Evolutionary conservation across 1,284 basidiomycete species (phyloP).

Genomic region (Ceratobasidium papillatum): DNA sequence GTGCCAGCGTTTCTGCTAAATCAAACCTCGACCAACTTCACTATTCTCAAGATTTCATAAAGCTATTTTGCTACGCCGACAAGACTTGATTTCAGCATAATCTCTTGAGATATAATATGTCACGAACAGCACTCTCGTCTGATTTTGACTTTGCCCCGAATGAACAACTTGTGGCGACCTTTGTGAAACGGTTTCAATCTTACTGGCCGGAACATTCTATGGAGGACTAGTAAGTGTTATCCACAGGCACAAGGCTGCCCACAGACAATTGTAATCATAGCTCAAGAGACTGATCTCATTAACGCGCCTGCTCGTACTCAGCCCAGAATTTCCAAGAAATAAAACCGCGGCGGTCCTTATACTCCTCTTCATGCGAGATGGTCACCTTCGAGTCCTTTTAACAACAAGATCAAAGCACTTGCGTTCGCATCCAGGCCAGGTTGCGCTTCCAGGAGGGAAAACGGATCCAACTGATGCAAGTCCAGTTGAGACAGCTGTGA

Average conservation of each 20-base stretch:
- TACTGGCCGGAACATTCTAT: slow-evolving; percentile 33
- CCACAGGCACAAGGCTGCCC: no score
- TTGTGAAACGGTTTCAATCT: slow-evolving; percentile 22
- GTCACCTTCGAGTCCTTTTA: slow-evolving; percentile 74
- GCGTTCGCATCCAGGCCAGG: slow-evolving; percentile 73
- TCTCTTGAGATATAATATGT: neutral
- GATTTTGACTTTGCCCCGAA: slow-evolving; percentile 22
- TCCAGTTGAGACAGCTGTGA: slow-evolving; percentile 76
- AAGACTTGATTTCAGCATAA: neutral
- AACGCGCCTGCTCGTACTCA: neutral
- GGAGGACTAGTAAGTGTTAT: slow-evolving; percentile 25
- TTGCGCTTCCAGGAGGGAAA: slow-evolving; percentile 83
- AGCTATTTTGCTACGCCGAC: neutral
- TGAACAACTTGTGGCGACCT: slow-evolving; percentile 7
- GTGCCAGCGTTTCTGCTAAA: neutral
- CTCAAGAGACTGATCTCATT: neutral
- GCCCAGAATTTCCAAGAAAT: slow-evolving; percentile 26
- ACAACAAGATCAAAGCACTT: slow-evolving; percentile 84
- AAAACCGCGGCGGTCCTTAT: slow-evolving; percentile 75
- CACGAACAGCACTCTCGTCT: neutral
- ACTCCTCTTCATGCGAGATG: slow-evolving; percentile 73
- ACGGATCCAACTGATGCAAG: slow-evolving; percentile 72
- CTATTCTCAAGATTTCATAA: neutral
- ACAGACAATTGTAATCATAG: neutral
- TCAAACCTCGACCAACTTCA: neutral